phyloP scores from a whole-genome alignment of 1,284 basidiomycete species.

The Malassezia pachydermatis region DNA sequence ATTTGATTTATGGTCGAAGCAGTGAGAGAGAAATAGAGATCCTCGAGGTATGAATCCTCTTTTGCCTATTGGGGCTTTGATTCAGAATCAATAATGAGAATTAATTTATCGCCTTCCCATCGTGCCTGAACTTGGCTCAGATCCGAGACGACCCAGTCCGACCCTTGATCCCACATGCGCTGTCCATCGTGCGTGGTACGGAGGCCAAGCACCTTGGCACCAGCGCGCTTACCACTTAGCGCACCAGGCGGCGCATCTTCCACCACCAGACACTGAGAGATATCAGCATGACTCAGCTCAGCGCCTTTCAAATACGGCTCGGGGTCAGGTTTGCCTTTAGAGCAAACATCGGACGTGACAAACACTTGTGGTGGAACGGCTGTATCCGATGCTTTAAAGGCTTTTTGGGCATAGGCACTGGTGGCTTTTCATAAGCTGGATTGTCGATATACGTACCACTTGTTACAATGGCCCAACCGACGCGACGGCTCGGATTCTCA shows the following conservation, averaged over 20 bases:
- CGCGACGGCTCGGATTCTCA: slow-evolving; percentile 16
- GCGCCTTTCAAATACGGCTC: slow-evolving; percentile 43
- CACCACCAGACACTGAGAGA: slow-evolving; percentile 37
- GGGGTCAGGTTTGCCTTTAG: slow-evolving; percentile 41
- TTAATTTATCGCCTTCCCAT: slow-evolving; percentile 25
- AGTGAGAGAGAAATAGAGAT: too few relatives aligned
- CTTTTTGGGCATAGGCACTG: slow-evolving; percentile 37
- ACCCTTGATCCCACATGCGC: slow-evolving; percentile 33
- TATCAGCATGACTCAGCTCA: slow-evolving; percentile 22
- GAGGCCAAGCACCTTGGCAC: slow-evolving; percentile 37
- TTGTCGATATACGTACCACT: slow-evolving; percentile 12
- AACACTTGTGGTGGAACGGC: slow-evolving; percentile 27
- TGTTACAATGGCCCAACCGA: slow-evolving; percentile 47
- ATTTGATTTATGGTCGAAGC: too few relatives aligned
- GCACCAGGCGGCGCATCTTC: slow-evolving; percentile 46
- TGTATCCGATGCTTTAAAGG: slow-evolving; percentile 28
- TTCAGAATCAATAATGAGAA: slow-evolving; percentile 13
- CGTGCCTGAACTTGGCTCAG: slow-evolving; percentile 31
- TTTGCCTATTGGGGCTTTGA: not conserved
- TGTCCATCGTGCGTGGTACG: slow-evolving; percentile 37
- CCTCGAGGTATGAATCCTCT: too few relatives aligned
- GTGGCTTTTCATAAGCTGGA: slow-evolving; percentile 25
- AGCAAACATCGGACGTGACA: slow-evolving; percentile 39
- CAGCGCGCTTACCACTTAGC: slow-evolving; percentile 32
- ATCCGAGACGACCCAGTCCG: slow-evolving; percentile 41